Percentiles rank a stretch among this genome's conserved stretches.
phyloP scores from a whole-genome alignment of 306 rosid species.

The Gillenia trifoliata region DNA sequence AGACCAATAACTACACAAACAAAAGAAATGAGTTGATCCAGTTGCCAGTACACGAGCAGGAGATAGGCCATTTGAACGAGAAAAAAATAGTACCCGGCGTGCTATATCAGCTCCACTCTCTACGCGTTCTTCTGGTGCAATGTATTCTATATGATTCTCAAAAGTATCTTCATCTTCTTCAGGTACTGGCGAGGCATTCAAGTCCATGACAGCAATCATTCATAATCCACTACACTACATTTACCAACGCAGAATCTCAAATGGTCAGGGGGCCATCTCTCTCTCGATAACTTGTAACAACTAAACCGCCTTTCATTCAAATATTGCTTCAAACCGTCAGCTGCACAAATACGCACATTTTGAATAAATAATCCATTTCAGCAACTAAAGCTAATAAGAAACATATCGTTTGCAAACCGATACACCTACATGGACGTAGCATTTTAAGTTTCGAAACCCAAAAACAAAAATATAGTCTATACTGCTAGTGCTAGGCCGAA shows the following conservation, averaged over 20 bases:
- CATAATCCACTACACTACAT: slow-evolving; percentile 59
- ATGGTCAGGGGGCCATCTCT: not conserved
- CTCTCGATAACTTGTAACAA: not conserved
- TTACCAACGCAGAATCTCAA: slow-evolving; percentile 21
- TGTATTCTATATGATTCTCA: slow-evolving; percentile 27
- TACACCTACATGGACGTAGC: not conserved
- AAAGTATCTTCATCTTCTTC: slow-evolving; percentile 87
- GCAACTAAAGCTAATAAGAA: not conserved
- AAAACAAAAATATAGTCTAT: not conserved
- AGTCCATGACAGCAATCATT: slow-evolving; percentile 93
- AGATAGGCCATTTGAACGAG: not conserved
- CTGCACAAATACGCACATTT: not conserved
- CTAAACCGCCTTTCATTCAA: not conserved
- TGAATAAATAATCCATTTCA: not conserved
- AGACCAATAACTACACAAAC: not conserved
- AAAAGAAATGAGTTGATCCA: slow-evolving; percentile 19
- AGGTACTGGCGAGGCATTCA: slow-evolving; percentile 92
- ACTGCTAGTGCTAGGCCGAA: not conserved
- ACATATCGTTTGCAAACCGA: not conserved
- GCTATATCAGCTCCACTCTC: slow-evolving; percentile 78
- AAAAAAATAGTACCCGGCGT: slow-evolving; percentile 62
- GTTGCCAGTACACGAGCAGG: not conserved
- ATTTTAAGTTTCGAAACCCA: not conserved
- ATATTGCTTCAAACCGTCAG: slow-evolving; percentile 9
- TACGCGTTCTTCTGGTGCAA: slow-evolving; percentile 66